Base-by-base conservation (phyloP, 352 stramenopile genomes). In the Phytophthora pini region DNA sequence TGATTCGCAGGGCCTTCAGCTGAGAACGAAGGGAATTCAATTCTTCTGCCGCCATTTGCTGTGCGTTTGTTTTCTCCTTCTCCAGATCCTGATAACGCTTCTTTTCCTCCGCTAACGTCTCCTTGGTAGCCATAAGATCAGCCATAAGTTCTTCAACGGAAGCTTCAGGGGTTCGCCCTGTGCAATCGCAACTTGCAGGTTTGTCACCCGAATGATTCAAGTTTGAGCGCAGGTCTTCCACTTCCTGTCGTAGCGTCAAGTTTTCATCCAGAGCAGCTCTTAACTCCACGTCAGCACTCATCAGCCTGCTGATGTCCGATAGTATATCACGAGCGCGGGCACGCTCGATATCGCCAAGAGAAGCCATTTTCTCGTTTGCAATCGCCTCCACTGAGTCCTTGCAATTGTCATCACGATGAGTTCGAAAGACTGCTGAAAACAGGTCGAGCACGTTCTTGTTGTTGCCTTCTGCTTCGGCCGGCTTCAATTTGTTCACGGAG, bases 211-310 rank as follows among this genome's bases (percentile, higher is more conserved):
- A 15, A 11, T 50, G 27, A 31, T 45, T 55, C 39, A 76, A 8
- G 6, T 67, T 69, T 22, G 43, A 27, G 9, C 63, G 67, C 22
- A 87, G 32, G 27, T 84, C 71, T 38, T 86, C 69, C 3, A 82
- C 52, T 17, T 78, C 73, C 68, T 82, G 72, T 38, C 79, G 68
- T n/a, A 83, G 56, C 29, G 72, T 31, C 41, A 77, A 53, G 24
- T 89, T 77, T 39, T 80, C 76, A 15, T 81, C 67, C 5, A 67
- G 27, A n/a, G 72, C 52, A 46, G 46, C 10, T 51, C 66, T 67
- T 20, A 65, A 56, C 27, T 79, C 2, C 26, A 56, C 12, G 5
- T 72, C 72, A 20, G 48, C 36, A 3, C 62, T 43, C 50, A 72
- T 68, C 34, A 88, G 48, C 3, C 41, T 51, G 34, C 65, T 64